Base-by-base conservation (phyloP, 202 grass and related monocot genomes). In the Panicum hallii region DNA sequence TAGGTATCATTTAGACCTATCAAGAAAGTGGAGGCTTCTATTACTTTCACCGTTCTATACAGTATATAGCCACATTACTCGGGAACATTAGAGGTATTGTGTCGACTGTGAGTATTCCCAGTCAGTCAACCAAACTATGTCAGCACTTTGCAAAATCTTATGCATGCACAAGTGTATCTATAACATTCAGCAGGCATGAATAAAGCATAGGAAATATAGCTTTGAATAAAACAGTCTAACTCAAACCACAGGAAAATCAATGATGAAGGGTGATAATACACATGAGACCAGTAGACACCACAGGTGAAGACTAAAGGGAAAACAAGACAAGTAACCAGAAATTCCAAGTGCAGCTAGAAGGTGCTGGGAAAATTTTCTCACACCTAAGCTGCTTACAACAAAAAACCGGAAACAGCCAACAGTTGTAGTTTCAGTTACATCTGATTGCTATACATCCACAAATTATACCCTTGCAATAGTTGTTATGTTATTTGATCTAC, bases 21-120 rank as follows among this genome's bases (percentile, higher is more conserved):
- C 54, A 85, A 69, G 41, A 38, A 76, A 17, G 12, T 79, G 46
- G 63, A 12, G 10, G 45, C 32, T 83, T 75, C 57, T 49, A 74
- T 74, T 10, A 13, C 70, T 38, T 49, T 40, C 30, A 64, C 7
- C 44, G 43, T 19, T 69, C 7, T 53, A 67, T 26, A 42, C 1
- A 57, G 60, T 60, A 68, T n/a, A 68, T 30, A 14, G 30, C 10
- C 52, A 11, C 57, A 40, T 54, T 69, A 48, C 32, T 50, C 70
- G 14, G 61, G 41, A 74, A 66, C 65, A 17, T 70, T 38, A 67
- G 1, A 80, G 47, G 14, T 1, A 53, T 66, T 80, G 45, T 54
- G 26, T 48, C 2, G 3, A 68, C 38, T 47, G 2, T 40, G 36
- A 20, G 17, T 3, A 68, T 73, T 64, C 23, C 3, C 68, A 67